Conservation (phyloP, 768 basidiomycete species). For the Tubosaeta brunneosetosa region DNA sequence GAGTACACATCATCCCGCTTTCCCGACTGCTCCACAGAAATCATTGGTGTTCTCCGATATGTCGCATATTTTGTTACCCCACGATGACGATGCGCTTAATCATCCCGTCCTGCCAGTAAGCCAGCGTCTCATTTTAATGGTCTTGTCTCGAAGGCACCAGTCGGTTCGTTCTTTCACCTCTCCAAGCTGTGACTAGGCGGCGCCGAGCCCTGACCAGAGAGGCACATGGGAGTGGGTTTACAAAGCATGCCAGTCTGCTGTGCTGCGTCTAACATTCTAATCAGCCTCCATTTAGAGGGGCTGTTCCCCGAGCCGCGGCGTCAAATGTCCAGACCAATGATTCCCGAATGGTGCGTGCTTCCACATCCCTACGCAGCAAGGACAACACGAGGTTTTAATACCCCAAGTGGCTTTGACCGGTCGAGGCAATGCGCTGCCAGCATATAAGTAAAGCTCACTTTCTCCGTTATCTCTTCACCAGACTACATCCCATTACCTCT, state of each 20-base stretch:
- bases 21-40: constrained; percentile 17
- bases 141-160: constrained; percentile 7
- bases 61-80: constrained; percentile 13
- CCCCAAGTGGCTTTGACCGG: constrained; percentile 18
- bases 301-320: constrained; percentile 32
- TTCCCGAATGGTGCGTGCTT: constrained; percentile 25
- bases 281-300: constrained; percentile 29
- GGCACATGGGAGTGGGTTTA: constrained; percentile 8
- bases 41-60: constrained; percentile 7
- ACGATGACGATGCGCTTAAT: constrained; percentile 16
- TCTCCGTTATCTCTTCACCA: constrained; percentile 18
- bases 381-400: constrained; percentile 34
- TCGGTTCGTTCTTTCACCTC: constrained; percentile 9
- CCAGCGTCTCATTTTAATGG: background rate
- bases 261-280: constrained; percentile 28
- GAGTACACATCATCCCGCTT: constrained; percentile 7
- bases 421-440: constrained; percentile 28
- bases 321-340: constrained; percentile 29
- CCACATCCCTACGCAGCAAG: constrained; percentile 29
- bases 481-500: constrained; percentile 12
- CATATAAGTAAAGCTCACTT: constrained; percentile 26
- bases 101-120: background rate
- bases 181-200: constrained; percentile 18
- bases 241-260: constrained; percentile 21
- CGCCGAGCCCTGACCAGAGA: constrained; percentile 6